Base-by-base conservation (phyloP, 176 grass and related monocot genomes). In the Eremochloa ophiuroides region DNA sequence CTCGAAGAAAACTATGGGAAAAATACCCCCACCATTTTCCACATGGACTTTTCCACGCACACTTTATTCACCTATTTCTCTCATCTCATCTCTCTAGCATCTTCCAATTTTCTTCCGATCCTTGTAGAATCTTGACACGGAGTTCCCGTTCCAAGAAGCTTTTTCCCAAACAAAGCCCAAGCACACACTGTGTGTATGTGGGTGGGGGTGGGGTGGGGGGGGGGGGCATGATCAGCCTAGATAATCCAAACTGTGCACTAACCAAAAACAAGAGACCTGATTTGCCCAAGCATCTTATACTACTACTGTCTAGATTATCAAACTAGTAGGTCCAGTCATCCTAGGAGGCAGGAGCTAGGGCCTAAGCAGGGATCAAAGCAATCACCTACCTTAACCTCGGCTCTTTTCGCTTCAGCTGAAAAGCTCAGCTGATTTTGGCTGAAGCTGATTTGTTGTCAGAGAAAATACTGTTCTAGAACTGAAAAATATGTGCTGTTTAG, bases 341-440 rank as follows among this genome's bases (percentile, higher is more conserved):
- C 78, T 82, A 89, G 78, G 35, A 84, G 47, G 62, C 27, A 14
- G 25, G 26, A 27, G 23, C 68, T 71, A 46, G 13, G 5, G 4
- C 17, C 65, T 68, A 61, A n/a, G 25, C 31, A 62, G 34, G 29
- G 31, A 44, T 31, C 20, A 81, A 72, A 47, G 8, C 25, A 18
- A 66, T 60, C 55, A 20, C 82, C n/a, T 71, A 81, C 44, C 66
- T 77, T 89, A 82, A 77, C n/a, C n/a, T n/a, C n/a, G n/a, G n/a
- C n/a, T n/a, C n/a, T n/a, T n/a, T n/a, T n/a, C n/a, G n/a, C n/a
- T n/a, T n/a, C n/a, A n/a, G n/a, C n/a, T n/a, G n/a, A n/a, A n/a
- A n/a, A n/a, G n/a, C n/a, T n/a, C n/a, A n/a, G n/a, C n/a, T n/a
- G n/a, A n/a, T n/a, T n/a, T n/a, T n/a, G n/a, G n/a, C n/a, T n/a